phyloP scores from a whole-genome alignment of 2,329 filamentous ascomycete species.

The Ophiostoma fasciatum region DNA sequence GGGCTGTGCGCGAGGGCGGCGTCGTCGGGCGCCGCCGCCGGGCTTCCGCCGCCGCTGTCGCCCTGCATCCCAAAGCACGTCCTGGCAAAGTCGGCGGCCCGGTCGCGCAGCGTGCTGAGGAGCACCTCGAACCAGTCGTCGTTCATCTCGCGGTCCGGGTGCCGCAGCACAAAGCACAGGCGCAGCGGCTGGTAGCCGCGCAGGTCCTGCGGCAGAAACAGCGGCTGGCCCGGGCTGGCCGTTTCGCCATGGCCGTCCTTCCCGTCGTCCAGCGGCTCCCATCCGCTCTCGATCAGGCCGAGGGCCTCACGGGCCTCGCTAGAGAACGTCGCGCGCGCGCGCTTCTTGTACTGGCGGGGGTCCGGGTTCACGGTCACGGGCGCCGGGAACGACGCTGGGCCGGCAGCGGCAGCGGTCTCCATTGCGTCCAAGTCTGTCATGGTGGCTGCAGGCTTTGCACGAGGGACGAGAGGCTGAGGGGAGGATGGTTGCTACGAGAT shows the following conservation, averaged over 20 bases:
- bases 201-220: constrained; percentile 5
- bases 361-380: constrained; percentile 5
- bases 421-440: no score
- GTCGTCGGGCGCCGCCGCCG: no score
- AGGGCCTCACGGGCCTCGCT: background rate
- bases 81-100: constrained; percentile 13
- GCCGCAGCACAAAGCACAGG: constrained; percentile 11
- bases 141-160: constrained; percentile 10
- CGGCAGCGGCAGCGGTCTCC: no score
- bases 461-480: no score
- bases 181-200: constrained; percentile 11
- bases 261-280: constrained; percentile 6
- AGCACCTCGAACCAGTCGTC: constrained; percentile 16
- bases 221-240: background rate
- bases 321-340: background rate
- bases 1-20: no score
- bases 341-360: constrained; percentile 1
- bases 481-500: no score
- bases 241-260: background rate
- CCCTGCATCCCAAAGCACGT: constrained; percentile 15
- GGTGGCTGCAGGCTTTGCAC: no score
- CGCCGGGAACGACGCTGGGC: no score
- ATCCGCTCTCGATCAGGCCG: constrained; percentile 8
- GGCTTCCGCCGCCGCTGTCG: background rate
- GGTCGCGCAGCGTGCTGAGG: constrained; percentile 17